Evolutionary conservation across 2,329 filamentous ascomycete genomes (phyloP).

Genomic region (Rosellinia necatrix): DNA sequence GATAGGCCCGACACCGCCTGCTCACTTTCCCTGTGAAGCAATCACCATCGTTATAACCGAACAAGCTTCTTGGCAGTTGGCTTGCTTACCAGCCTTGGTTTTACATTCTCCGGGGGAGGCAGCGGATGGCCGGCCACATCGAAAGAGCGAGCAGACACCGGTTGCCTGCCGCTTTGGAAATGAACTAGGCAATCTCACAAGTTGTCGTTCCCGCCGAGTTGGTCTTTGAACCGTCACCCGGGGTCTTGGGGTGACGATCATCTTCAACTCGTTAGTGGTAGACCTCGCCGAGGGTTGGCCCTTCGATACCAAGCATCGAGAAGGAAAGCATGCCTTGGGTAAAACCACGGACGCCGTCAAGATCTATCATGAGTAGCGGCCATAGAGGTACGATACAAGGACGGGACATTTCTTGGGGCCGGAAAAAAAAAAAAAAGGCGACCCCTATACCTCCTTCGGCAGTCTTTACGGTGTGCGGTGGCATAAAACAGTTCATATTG

Average conservation of each 20-base stretch:
- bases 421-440: too few relatives aligned
- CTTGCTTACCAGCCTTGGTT: slow-evolving; percentile 27
- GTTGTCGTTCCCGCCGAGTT: slow-evolving; percentile 67
- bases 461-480: slow-evolving; percentile 27
- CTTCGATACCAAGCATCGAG: too few relatives aligned
- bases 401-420: slow-evolving; percentile 27
- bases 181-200: slow-evolving; percentile 71
- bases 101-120: slow-evolving; percentile 60
- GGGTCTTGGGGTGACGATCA: too few relatives aligned
- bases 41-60: slow-evolving; percentile 8
- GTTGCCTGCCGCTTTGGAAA: slow-evolving; percentile 57
- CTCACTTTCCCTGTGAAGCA: neutral
- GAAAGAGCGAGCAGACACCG: slow-evolving; percentile 53
- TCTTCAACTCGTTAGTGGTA: slow-evolving; percentile 66
- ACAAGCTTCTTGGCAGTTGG: slow-evolving; percentile 20
- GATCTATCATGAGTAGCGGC: slow-evolving; percentile 31
- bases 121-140: slow-evolving; percentile 54
- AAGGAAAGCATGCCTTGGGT: too few relatives aligned
- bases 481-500: slow-evolving; percentile 30
- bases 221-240: slow-evolving; percentile 70
- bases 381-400: slow-evolving; percentile 33
- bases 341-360: too few relatives aligned
- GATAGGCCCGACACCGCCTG: neutral
- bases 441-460: slow-evolving; percentile 34
- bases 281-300: slow-evolving; percentile 57